Evolutionary conservation across 2,329 filamentous ascomycete species (phyloP).

Genomic region (Akanthomyces muscarius): DNA sequence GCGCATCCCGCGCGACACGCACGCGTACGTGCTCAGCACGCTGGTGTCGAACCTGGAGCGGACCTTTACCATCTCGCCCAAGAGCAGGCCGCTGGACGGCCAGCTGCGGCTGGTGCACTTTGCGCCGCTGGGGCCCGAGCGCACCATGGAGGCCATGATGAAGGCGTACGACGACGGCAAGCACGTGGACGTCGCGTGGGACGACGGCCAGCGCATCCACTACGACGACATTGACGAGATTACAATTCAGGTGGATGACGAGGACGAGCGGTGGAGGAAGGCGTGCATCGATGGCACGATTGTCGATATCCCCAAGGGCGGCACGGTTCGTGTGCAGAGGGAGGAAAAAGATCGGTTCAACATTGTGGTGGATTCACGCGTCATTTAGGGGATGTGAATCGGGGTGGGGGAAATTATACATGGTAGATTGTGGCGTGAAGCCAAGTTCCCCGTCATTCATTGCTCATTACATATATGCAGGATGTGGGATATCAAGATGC

Average conservation of each 20-base stretch:
- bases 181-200: slow-evolving; percentile 50
- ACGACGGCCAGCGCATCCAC: slow-evolving; percentile 53
- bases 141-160: slow-evolving; percentile 74
- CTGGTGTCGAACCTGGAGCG: slow-evolving; percentile 79
- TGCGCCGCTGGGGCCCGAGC: slow-evolving; percentile 58
- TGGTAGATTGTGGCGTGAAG: neutral
- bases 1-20: slow-evolving; percentile 40
- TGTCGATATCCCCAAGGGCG: slow-evolving; percentile 65
- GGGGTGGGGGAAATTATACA: neutral
- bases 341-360: slow-evolving; percentile 41
- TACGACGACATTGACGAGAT: slow-evolving; percentile 70
- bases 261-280: slow-evolving; percentile 72
- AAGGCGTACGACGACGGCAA: slow-evolving; percentile 54
- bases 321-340: slow-evolving; percentile 62
- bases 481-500: neutral
- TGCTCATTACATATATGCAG: neutral
- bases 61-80: slow-evolving; percentile 76
- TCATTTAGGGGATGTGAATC: neutral
- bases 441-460: neutral
- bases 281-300: slow-evolving; percentile 92
- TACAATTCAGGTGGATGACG: slow-evolving; percentile 61
- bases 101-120: slow-evolving; percentile 71
- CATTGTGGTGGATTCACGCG: slow-evolving; percentile 39
- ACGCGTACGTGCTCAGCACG: slow-evolving; percentile 73
- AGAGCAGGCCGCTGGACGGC: slow-evolving; percentile 65